These are phyloP conservation scores for Aegilops longissima DNA, from an alignment of 176 grass and related monocot genomes.

Conservation along the genomic window DNA sequence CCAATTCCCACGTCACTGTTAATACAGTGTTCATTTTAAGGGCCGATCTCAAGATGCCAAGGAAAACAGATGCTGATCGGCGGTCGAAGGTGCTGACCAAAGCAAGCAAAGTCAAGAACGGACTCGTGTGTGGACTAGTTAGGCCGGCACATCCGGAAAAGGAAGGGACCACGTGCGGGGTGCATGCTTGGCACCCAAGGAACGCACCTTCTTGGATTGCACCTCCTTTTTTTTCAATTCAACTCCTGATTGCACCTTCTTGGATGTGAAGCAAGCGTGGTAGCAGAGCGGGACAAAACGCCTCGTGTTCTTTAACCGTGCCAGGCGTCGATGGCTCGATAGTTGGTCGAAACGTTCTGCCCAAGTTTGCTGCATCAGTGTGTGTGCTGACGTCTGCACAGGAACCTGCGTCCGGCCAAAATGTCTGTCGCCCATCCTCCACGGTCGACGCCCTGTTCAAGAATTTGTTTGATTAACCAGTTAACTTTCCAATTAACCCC, in stretches of 20 bases:
- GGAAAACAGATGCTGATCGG: too few relatives aligned
- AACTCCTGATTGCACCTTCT: neutral
- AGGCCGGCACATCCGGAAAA: neutral
- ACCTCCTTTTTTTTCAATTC: too few relatives aligned
- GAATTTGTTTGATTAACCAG: too few relatives aligned
- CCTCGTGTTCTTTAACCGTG: neutral
- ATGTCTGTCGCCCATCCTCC: too few relatives aligned
- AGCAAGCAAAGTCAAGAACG: neutral
- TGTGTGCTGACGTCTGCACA: neutral
- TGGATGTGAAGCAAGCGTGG: neutral
- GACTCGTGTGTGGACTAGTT: neutral
- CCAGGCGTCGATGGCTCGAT: too few relatives aligned
- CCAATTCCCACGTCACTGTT: too few relatives aligned
- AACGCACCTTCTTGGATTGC: neutral
- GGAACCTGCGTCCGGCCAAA: neutral
- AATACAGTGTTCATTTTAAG: too few relatives aligned
- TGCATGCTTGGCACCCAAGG: conserved; percentile 18
- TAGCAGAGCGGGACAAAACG: neutral
- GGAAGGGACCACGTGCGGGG: neutral
- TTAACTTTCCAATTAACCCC: too few relatives aligned
- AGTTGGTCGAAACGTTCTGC: neutral
- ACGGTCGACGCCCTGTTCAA: too few relatives aligned
- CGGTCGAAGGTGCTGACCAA: neutral
- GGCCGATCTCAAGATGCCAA: too few relatives aligned
- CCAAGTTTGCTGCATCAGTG: neutral